Evolutionary conservation across 2,329 filamentous ascomycete genomes (phyloP), one percentile per base, ranked within the genome.

Genomic region (Neodidymelliopsis sp.): DNA sequence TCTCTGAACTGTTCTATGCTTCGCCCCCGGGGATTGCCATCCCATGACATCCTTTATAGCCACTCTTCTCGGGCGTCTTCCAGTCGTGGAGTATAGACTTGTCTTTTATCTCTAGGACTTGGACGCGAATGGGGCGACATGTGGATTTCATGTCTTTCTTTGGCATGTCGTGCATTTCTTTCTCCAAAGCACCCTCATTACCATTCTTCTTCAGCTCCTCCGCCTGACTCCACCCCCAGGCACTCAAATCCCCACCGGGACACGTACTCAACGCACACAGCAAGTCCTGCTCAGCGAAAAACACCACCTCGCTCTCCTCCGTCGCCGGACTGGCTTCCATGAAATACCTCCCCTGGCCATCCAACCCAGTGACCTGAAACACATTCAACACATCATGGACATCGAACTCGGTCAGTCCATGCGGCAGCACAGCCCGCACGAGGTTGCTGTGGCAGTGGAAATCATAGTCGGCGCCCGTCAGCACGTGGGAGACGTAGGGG

Each of bases 401-500:
- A 65, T 94, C 89, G 22, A 78, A 77, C 72, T 94, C 90, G 4
- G 77, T 80, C 30, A 94, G 70, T 0, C 89, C 88, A 53, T 79
- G 85, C 0, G 86, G 85, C 1, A 86, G 54, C 2, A 94, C 83
- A 0, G 90, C 88, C 4, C 90, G 83, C 1, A 84, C 84, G 9
- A 95, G 80, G 69, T 95, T 95, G 2, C 87, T 90, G 65, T 93
- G 90, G 70, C 90, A 95, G 69, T 94, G 89, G 70, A 83, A 93
- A 69, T 94, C 87, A 67, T 91, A 94, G 23, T 79, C 79, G 38
- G 83, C 79, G n/a, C 84, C 85, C 3, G 81, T 84, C 41, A 95
- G 82, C 54, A 94, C 80, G 27, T 82, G 78, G 69, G 90, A 90
- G 67, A 94, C 87, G 67, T 94, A 95, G 1, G 90, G 90, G 72